Evolutionary conservation across 2,329 filamentous ascomycete species (phyloP), one percentile per base, ranked within the genome.

Genomic region (Alternaria gansuensis): DNA sequence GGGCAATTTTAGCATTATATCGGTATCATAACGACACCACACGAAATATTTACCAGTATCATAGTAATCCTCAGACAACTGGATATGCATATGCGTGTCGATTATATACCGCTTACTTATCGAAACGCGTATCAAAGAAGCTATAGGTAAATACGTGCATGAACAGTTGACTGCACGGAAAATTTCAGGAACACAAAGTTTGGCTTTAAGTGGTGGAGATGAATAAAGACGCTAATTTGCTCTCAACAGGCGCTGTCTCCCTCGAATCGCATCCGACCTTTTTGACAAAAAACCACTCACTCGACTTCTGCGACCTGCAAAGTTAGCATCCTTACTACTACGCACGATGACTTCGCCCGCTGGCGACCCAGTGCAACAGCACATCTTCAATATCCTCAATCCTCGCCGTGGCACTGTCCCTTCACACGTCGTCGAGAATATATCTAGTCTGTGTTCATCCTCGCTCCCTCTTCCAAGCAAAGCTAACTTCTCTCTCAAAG

Each of bases 41-140:
- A 53, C 51, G 51, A 52, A 52, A 53, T 53, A 13, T 53, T 45
- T 36, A 33, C 51, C 51, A 53, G 21, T 23, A 53, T 53, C 8
- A 13, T 36, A 31, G 45, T 45, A 45, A 21, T 5, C 23, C 13
- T 17, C 17, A 11, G 17, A 8, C 17, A 17, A 17, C 17, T 17
- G 17, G 17, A 17, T 17, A 17, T 17, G 17, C 17, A 17, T 17
- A 17, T 17, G 2, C 17, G 17, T 17, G 17, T 17, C 17, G 17
- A 17, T 17, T 17, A 17, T 17, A 17, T 17, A 17, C 17, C 17
- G 17, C 17, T 17, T 17, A 17, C 17, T 17, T 2, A 17, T 17
- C 17, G 17, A 17, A 17, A 17, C 17, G 17, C 2, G 17, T 17
- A 17, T 17, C 17, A 17, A 17, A 17, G 17, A 17, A 17, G 17